phyloP scores from a whole-genome alignment of 2,329 filamentous ascomycete species.

The Xylariaceae sp. region DNA sequence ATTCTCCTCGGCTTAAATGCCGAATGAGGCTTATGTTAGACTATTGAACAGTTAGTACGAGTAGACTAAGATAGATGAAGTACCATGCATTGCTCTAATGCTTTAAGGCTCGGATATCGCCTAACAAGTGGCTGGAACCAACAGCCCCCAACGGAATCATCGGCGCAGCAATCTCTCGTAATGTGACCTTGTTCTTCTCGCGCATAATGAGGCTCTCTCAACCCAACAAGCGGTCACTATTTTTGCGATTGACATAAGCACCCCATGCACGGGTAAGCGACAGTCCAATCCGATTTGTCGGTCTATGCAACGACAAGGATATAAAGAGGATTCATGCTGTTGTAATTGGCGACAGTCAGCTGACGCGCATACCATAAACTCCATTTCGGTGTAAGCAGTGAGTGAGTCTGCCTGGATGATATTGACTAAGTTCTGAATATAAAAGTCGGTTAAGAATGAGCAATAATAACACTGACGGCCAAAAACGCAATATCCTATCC shows the following conservation, averaged over 20 bases:
- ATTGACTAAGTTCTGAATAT: not conserved
- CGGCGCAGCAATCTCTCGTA: not conserved
- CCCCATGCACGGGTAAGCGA: slow-evolving; percentile 11
- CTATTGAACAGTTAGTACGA: not conserved
- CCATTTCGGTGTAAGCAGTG: slow-evolving; percentile 12
- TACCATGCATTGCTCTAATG: not conserved
- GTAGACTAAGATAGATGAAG: not conserved
- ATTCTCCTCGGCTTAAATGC: slow-evolving; percentile 35
- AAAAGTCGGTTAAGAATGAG: slow-evolving; percentile 1
- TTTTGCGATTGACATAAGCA: slow-evolving; percentile 22
- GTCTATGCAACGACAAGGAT: not conserved
- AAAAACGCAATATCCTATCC: not conserved
- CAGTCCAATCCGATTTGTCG: not conserved
- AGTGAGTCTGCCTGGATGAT: not conserved
- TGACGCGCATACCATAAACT: slow-evolving; percentile 16
- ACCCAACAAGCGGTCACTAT: slow-evolving; percentile 28
- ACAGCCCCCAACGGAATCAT: not conserved
- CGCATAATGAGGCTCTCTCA: slow-evolving; percentile 9
- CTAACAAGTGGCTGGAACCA: not conserved
- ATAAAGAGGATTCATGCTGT: slow-evolving; percentile 15
- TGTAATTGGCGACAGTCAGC: slow-evolving; percentile 24
- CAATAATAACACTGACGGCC: not conserved
- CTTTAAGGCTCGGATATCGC: not conserved
- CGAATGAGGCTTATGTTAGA: not conserved
- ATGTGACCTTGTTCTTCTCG: not conserved